phyloP scores from a whole-genome alignment of 2,329 filamentous ascomycete genomes.

The Amylocarpus encephaloides region DNA sequence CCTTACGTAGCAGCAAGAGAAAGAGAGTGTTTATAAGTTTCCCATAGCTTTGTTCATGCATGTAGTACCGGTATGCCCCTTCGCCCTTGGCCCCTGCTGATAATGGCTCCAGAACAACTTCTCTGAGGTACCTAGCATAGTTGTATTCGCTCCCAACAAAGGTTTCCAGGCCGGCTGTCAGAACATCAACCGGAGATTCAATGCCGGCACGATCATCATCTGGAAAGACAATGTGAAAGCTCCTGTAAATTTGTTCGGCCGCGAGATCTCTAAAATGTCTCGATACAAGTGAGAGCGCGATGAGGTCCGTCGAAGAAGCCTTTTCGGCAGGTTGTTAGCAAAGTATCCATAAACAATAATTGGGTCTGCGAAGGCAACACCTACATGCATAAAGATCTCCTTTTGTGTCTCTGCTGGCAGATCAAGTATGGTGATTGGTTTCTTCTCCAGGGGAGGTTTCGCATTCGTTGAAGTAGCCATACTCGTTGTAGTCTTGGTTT shows the following conservation, averaged over 20 bases:
- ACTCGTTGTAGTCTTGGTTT: neutral
- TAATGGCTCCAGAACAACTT: conserved; percentile 50
- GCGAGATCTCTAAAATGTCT: conserved; percentile 52
- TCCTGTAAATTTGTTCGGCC: conserved; percentile 52
- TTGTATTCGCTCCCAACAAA: conserved; percentile 58
- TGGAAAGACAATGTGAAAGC: conserved; percentile 55
- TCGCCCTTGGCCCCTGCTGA: conserved; percentile 48
- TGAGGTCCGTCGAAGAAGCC: conserved; percentile 47
- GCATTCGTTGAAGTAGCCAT: neutral
- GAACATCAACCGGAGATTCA: conserved; percentile 49
- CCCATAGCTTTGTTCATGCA: conserved; percentile 50
- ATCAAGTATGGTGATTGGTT: conserved; percentile 16
- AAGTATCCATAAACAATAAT: neutral
- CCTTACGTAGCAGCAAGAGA: conserved; percentile 49
- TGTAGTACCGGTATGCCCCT: conserved; percentile 46
- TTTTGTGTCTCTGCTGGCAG: conserved; percentile 31
- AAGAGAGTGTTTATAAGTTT: conserved; percentile 60
- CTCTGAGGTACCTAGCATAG: conserved; percentile 51
- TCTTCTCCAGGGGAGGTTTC: neutral
- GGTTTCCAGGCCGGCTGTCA: conserved; percentile 54
- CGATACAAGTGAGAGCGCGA: conserved; percentile 53
- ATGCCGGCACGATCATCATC: conserved; percentile 48
- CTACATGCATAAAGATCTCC: conserved; percentile 30
- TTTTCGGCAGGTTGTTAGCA: conserved; percentile 24
- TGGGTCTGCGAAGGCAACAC: conserved; percentile 6